Evolutionary conservation across 352 stramenopile species (phyloP), one percentile per base, ranked within the genome.

Genomic region (Pythium diclinum): DNA sequence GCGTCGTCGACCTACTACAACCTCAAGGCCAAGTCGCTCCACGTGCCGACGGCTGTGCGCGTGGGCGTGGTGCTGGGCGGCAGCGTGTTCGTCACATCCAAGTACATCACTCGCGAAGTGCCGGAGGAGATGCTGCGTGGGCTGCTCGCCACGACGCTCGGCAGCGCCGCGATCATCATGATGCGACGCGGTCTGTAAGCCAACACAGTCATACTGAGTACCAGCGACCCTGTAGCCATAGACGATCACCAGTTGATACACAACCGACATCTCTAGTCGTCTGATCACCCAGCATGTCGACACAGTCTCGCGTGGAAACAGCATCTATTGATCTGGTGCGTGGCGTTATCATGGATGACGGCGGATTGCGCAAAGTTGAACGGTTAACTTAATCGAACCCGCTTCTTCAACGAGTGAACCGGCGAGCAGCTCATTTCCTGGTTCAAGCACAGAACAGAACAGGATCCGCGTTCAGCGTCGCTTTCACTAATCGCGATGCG

Each of bases 91-190:
- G 14, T 86, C 55, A 94, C 86, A 19, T 92, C 86, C 63, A 91
- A 90, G 63, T 94, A 89, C 64, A 69, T 94, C 21, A 92, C 84
- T 0, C 81, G 87, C 38, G 64, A 92, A 23, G 72, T 94, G 14
- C 81, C 82, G 2, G 84, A 94, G 61, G 83, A 89, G 40, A 61
- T 82, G 49, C 65, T 94, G 55, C 86, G 86, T 30, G 78, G 74
- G 16, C 73, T 92, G 16, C 65, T 94, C 34, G 81, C 72, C 51
- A 77, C 72, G 19, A 92, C 84, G 42, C 76, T 94, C 8, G 70
- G 74, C 59, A 74, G 76, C 4, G 83, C 86, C 1, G 86, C 86
- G 30, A 58, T 92, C 40, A 70, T 92, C 48, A 94, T 93, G 86
- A 87, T 93, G 72, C 76, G 78, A 3, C 81, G 83, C 53, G 74